phyloP scores from a whole-genome alignment of 1,284 basidiomycete genomes.

The Microbotryum saponariae region DNA sequence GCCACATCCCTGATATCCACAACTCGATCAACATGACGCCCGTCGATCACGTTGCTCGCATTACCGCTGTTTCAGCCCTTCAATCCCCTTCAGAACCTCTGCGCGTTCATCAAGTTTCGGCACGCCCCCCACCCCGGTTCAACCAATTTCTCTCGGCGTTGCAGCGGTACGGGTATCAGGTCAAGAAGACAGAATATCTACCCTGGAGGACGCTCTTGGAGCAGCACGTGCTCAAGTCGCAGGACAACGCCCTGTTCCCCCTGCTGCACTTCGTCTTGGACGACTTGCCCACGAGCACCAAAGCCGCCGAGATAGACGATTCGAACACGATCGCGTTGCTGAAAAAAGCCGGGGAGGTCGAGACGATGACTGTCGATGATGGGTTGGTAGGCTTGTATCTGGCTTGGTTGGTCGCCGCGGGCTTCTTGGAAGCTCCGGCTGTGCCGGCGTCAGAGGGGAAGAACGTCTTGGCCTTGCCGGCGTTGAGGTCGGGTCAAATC shows the following conservation, averaged over 20 bases:
- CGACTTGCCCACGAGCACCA: constrained; percentile 92
- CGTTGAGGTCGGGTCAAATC: constrained; percentile 14
- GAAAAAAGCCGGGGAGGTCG: constrained; percentile 46
- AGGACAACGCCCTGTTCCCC: constrained; percentile 96
- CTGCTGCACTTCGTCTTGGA: constrained; percentile 94
- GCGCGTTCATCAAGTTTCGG: constrained; percentile 79
- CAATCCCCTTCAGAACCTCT: constrained; percentile 42
- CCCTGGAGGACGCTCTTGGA: constrained; percentile 87
- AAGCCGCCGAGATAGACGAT: constrained; percentile 86
- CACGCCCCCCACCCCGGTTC: constrained; percentile 79
- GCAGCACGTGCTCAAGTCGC: constrained; percentile 82
- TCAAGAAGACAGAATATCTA: constrained; percentile 76
- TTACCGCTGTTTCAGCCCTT: constrained; percentile 62
- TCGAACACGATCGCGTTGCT: constrained; percentile 67
- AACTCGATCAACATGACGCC: constrained; percentile 98
- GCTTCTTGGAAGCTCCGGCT: constrained; percentile 67
- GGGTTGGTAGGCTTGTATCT: constrained; percentile 78
- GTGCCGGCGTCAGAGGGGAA: constrained; percentile 5
- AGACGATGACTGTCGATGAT: constrained; percentile 61
- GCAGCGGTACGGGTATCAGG: constrained; percentile 69
- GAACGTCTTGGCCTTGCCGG: constrained; percentile 15
- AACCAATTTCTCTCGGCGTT: constrained; percentile 78
- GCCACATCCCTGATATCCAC: constrained; percentile 92
- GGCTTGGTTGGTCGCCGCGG: constrained; percentile 85
- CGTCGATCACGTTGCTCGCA: constrained; percentile 88